A percentile compares a stretch with the other conserved stretches of the same genome.
phyloP scores from a whole-genome alignment of 257 asterid species.

The Solanum pinnatisectum region DNA sequence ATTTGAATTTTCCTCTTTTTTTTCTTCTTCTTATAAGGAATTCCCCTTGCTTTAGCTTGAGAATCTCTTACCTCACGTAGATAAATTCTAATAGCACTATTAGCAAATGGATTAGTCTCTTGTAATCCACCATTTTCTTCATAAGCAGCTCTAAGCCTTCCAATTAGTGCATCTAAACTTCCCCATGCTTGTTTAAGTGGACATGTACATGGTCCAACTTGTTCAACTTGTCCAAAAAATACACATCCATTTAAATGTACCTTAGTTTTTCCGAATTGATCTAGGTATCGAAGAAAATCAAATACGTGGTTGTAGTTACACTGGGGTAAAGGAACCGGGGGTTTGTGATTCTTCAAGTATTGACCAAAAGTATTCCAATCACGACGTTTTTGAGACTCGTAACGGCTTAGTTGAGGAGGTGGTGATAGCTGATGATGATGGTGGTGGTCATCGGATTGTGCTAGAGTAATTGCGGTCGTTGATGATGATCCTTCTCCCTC shows the following conservation, averaged over 20 bases:
- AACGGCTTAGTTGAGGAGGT: constrained; percentile 51
- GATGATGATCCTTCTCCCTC: constrained; percentile 29
- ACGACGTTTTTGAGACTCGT: constrained; percentile 80
- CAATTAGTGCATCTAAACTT: constrained; percentile 76
- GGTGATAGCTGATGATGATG: constrained; percentile 6
- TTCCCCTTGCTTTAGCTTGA: constrained; percentile 84
- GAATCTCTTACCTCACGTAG: constrained; percentile 64
- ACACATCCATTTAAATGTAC: constrained; percentile 65
- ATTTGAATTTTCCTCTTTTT: constrained; percentile 37
- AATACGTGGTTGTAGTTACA: constrained; percentile 74
- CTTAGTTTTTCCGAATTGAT: constrained; percentile 88
- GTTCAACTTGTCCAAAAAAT: constrained; percentile 72
- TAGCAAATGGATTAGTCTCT: constrained; percentile 76
- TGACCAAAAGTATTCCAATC: constrained; percentile 96
- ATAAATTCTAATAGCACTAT: constrained; percentile 59
- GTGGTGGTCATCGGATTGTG: not conserved
- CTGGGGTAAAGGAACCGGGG: constrained; percentile 49
- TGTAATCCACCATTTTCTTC: constrained; percentile 80
- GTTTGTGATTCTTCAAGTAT: constrained; percentile 69
- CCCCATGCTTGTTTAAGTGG: constrained; percentile 90
- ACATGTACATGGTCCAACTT: constrained; percentile 67
- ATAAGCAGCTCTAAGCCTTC: constrained; percentile 75
- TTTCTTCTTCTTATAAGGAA: constrained; percentile 78
- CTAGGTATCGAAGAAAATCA: constrained; percentile 63
- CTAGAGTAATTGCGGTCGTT: not conserved